A percentile compares a stretch with the other conserved stretches of the same genome.
Conservation (phyloP, 2,329 filamentous ascomycete genomes). For the Tricladium varicosporioides region DNA sequence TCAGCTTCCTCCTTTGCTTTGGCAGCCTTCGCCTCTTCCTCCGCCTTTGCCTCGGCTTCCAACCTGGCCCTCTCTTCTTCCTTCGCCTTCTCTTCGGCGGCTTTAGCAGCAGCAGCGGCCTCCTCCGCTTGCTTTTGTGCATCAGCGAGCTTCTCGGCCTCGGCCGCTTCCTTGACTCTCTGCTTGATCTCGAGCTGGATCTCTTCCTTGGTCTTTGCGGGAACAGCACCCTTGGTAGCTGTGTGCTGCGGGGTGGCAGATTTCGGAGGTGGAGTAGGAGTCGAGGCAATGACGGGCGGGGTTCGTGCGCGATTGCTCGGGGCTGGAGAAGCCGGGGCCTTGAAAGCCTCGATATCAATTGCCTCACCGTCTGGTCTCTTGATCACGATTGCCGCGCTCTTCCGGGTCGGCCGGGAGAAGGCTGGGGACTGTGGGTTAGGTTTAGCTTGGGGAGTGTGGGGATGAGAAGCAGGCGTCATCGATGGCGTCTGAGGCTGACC, state of each 20-base stretch:
- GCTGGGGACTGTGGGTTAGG: conserved; percentile 39
- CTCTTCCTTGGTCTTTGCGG: conserved; percentile 73
- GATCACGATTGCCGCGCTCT: conserved; percentile 77
- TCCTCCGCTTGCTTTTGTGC: conserved; percentile 32
- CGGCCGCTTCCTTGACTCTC: conserved; percentile 40
- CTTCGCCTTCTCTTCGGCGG: conserved; percentile 33
- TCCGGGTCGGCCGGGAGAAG: conserved; percentile 38
- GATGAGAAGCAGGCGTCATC: conserved; percentile 38
- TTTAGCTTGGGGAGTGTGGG: conserved; percentile 58
- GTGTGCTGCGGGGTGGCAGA: conserved; percentile 63
- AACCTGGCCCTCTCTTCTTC: conserved; percentile 37
- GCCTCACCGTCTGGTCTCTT: conserved; percentile 79
- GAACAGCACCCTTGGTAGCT: conserved; percentile 66
- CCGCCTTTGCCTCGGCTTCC: conserved; percentile 34
- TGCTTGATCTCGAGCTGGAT: conserved; percentile 76
- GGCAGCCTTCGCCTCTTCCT: conserved; percentile 36
- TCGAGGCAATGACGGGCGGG: conserved; percentile 65
- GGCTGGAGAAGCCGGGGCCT: conserved; percentile 59
- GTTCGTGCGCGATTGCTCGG: conserved; percentile 56
- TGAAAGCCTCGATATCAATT: conserved; percentile 65
- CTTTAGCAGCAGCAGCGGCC: conserved; percentile 24
- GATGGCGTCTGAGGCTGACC: conserved; percentile 35
- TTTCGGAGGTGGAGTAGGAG: conserved; percentile 78
- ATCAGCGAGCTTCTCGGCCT: conserved; percentile 35
- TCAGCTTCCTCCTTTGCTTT: conserved; percentile 36